Percentiles rank a stretch among this genome's conserved stretches.
phyloP scores from a whole-genome alignment of 2,329 filamentous ascomycete species.

The Chaetomiaceae sp. region DNA sequence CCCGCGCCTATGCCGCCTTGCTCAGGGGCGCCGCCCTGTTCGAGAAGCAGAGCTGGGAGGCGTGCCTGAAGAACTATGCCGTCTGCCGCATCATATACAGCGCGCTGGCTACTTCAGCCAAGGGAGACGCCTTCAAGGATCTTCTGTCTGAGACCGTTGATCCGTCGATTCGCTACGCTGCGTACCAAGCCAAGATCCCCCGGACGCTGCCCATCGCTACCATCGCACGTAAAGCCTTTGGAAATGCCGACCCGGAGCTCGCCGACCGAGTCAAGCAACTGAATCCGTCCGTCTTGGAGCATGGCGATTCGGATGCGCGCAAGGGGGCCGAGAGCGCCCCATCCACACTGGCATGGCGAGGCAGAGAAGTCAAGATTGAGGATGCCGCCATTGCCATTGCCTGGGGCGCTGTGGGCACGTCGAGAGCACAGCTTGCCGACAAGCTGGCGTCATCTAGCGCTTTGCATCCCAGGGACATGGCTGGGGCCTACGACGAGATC shows the following conservation, averaged over 20 bases:
- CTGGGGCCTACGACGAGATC: constrained; percentile 84
- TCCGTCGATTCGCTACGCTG: constrained; percentile 87
- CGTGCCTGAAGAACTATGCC: constrained; percentile 69
- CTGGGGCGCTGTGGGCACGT: constrained; percentile 60
- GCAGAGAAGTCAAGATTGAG: constrained; percentile 78
- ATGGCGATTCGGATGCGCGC: constrained; percentile 44
- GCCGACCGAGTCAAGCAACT: constrained; percentile 63
- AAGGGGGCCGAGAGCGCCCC: constrained; percentile 48
- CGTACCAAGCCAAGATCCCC: constrained; percentile 84
- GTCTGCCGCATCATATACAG: constrained; percentile 77
- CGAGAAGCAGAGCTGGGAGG: constrained; percentile 81
- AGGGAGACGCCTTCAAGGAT: constrained; percentile 78
- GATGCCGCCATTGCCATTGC: constrained; percentile 88
- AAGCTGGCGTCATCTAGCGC: constrained; percentile 40
- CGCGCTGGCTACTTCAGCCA: constrained; percentile 57
- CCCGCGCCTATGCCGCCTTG: constrained; percentile 72
- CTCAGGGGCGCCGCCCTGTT: constrained; percentile 73
- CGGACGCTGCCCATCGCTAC: constrained; percentile 74
- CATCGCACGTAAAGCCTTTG: constrained; percentile 75
- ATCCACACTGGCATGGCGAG: constrained; percentile 77
- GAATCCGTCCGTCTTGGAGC: constrained; percentile 60
- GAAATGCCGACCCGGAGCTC: constrained; percentile 55
- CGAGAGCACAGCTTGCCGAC: constrained; percentile 44
- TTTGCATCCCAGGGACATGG: constrained; percentile 58
- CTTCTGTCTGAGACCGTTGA: constrained; percentile 81